Conservation (phyloP, 441 rosid genomes). For the Pelargonium australe region DNA sequence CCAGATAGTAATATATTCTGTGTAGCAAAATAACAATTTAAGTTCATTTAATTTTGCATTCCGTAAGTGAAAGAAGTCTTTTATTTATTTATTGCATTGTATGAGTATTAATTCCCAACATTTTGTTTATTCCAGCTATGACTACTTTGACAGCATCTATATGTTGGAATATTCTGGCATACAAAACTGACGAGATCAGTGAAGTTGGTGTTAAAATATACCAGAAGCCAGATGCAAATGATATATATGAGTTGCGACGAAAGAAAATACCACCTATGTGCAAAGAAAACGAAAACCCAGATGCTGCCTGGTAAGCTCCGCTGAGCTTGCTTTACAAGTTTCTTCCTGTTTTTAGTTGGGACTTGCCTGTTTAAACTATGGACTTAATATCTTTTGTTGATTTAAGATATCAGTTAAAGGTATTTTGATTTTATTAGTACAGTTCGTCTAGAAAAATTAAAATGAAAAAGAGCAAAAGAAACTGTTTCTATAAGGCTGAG, state of each 20-base stretch:
- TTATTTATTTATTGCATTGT: background rate
- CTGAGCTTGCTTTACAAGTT: background rate
- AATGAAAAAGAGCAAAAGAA: background rate
- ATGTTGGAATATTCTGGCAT: conserved; percentile 86
- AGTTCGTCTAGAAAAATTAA: no score
- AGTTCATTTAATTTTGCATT: background rate
- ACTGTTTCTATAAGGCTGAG: background rate
- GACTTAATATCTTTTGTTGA: background rate
- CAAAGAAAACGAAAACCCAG: background rate
- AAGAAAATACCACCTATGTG: conserved; percentile 69
- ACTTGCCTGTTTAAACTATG: background rate
- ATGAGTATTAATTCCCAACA: background rate
- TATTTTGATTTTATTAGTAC: background rate
- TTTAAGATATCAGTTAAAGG: background rate
- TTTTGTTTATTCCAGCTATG: conserved; percentile 49
- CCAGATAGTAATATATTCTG: background rate
- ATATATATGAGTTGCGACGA: conserved; percentile 66
- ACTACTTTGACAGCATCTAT: conserved; percentile 50
- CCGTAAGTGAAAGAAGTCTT: background rate
- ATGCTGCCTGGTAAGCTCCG: conserved; percentile 2
- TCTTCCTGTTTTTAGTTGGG: conserved; percentile 1
- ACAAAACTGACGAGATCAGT: conserved; percentile 53
- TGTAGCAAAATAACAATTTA: background rate
- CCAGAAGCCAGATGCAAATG: conserved; percentile 67
- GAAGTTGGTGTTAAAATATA: conserved; percentile 69